Percentiles rank a stretch among this genome's conserved stretches.
Evolutionary conservation across 805 yeast genomes (phyloP).

Genomic region (Helenozyma baotianmanensis): DNA sequence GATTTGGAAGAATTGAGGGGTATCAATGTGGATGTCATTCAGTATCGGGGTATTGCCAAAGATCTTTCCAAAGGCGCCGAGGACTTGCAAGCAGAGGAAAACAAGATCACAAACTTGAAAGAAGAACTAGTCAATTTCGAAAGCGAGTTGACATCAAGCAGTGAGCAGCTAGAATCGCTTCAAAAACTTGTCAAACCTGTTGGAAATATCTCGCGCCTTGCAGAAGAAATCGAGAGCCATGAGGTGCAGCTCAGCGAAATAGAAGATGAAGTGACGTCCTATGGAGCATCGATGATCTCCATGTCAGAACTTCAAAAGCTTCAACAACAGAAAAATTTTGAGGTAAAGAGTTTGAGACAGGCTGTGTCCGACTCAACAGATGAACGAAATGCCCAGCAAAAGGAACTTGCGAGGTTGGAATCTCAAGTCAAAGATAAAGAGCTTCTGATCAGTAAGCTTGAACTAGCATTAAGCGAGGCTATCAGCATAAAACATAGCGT

Average conservation of each 20-base stretch:
- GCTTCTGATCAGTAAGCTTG: slow-evolving; percentile 49
- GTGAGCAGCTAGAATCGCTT: slow-evolving; percentile 9
- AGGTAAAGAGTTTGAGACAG: slow-evolving; percentile 39
- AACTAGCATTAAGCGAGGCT: slow-evolving; percentile 46
- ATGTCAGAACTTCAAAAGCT: slow-evolving; percentile 44
- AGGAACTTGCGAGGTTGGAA: slow-evolving; percentile 44
- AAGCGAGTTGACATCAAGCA: slow-evolving; percentile 1
- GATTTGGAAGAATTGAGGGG: slow-evolving; percentile 29
- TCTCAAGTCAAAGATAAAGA: slow-evolving; percentile 49
- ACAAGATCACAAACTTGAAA: slow-evolving; percentile 1
- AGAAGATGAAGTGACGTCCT: slow-evolving; percentile 31
- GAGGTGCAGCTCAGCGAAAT: slow-evolving; percentile 23
- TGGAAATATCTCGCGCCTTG: slow-evolving; percentile 30
- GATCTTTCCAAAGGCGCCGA: slow-evolving; percentile 1
- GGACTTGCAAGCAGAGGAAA: background rate
- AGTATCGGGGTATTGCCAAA: slow-evolving; percentile 19
- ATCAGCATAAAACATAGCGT: slow-evolving; percentile 36
- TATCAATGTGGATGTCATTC: slow-evolving; percentile 25
- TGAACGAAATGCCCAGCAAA: slow-evolving; percentile 41
- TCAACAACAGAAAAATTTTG: slow-evolving; percentile 33
- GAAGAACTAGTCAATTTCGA: slow-evolving; percentile 1
- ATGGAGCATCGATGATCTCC: slow-evolving; percentile 33
- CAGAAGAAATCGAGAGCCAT: slow-evolving; percentile 23
- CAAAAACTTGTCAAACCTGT: slow-evolving; percentile 23
- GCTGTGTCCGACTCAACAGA: slow-evolving; percentile 27